These are phyloP conservation scores for Cordia subcordata DNA, from an alignment of 257 asterid genomes.

Conservation along the genomic window DNA sequence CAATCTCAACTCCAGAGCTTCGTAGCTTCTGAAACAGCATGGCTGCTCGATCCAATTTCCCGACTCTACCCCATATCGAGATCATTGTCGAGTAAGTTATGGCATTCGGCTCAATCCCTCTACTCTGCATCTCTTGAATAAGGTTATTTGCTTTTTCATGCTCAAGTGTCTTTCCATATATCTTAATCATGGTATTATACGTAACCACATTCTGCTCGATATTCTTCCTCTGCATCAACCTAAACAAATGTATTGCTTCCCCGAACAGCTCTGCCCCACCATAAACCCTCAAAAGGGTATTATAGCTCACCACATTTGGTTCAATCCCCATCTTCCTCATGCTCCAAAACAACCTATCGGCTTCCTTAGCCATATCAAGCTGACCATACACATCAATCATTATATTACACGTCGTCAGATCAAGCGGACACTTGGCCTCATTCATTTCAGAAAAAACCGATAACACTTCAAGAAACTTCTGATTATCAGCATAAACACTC, in stretches of 20 bases:
- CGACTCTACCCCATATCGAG: slow-evolving; percentile 87
- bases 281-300: slow-evolving; percentile 81
- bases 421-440: slow-evolving; percentile 56
- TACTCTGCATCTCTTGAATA: slow-evolving; percentile 73
- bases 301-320: slow-evolving; percentile 83
- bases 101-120: slow-evolving; percentile 80
- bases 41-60: slow-evolving; percentile 84
- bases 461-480: slow-evolving; percentile 72
- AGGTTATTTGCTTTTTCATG: slow-evolving; percentile 94
- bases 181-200: slow-evolving; percentile 87
- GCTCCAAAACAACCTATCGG: slow-evolving; percentile 90
- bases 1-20: slow-evolving; percentile 72
- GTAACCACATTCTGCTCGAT: slow-evolving; percentile 89
- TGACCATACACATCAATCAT: slow-evolving; percentile 97
- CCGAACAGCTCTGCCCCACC: slow-evolving; percentile 95
- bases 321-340: slow-evolving; percentile 84
- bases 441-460: slow-evolving; percentile 75
- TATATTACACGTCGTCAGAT: slow-evolving; percentile 79
- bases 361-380: slow-evolving; percentile 92
- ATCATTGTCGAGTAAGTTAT: slow-evolving; percentile 88
- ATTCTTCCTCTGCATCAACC: slow-evolving; percentile 92
- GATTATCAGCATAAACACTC: slow-evolving; percentile 71
- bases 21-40: slow-evolving; percentile 80
- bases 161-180: slow-evolving; percentile 86
- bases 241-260: slow-evolving; percentile 88